phyloP scores from a whole-genome alignment of 805 yeast genomes.

The Saccharomycopsis sp. region DNA sequence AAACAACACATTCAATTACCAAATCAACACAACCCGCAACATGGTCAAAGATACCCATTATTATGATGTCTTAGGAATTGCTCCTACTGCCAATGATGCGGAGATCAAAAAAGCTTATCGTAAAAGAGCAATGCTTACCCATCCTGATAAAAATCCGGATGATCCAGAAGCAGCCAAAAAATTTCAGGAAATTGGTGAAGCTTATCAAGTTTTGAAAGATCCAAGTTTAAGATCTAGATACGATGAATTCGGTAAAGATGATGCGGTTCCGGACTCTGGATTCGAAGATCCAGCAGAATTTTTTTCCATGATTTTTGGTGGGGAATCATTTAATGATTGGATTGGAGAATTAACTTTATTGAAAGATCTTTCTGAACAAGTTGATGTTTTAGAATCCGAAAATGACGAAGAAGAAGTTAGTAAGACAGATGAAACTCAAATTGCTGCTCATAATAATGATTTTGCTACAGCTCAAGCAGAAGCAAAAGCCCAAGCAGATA shows the following conservation, averaged over 20 bases:
- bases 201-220: slow-evolving; percentile 76
- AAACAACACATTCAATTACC: no score
- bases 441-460: slow-evolving; percentile 13
- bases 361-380: slow-evolving; percentile 49
- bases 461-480: slow-evolving; percentile 19
- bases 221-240: slow-evolving; percentile 56
- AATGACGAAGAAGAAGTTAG: slow-evolving; percentile 21
- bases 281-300: slow-evolving; percentile 83
- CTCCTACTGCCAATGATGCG: slow-evolving; percentile 56
- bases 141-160: slow-evolving; percentile 95
- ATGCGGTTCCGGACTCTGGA: slow-evolving; percentile 58
- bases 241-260: slow-evolving; percentile 77
- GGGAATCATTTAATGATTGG: slow-evolving; percentile 68
- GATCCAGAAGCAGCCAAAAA: slow-evolving; percentile 82
- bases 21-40: no score
- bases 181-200: slow-evolving; percentile 66
- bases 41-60: slow-evolving; percentile 85
- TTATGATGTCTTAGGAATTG: slow-evolving; percentile 70
- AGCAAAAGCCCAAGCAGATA: slow-evolving; percentile 25
- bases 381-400: slow-evolving; percentile 36
- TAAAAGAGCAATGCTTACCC: slow-evolving; percentile 77
- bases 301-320: slow-evolving; percentile 76
- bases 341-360: slow-evolving; percentile 68
- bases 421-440: not conserved
- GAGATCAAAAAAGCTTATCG: slow-evolving; percentile 94